Conservation (phyloP, 352 stramenopile genomes). For the Pythium folliculosum region DNA sequence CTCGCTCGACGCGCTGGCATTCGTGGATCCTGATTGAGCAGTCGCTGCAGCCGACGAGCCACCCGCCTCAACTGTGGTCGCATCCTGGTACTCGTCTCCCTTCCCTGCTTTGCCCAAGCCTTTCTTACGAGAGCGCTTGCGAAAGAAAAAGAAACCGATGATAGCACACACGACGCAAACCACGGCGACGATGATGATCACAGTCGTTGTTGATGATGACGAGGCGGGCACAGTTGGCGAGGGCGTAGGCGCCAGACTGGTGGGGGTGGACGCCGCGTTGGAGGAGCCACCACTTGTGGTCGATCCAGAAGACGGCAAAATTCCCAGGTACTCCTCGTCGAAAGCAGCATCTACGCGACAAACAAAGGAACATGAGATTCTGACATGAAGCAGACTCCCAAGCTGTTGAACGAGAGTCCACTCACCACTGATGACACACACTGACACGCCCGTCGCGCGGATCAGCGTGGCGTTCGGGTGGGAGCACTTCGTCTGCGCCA, state of each 20-base stretch:
- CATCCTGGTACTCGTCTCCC: constrained; percentile 10
- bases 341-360: too few species aligned
- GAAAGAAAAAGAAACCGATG: constrained; percentile 6
- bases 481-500: constrained; percentile 2
- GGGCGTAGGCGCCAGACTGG: too few species aligned
- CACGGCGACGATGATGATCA: constrained; percentile 7
- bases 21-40: not conserved
- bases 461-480: not conserved
- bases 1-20: not conserved
- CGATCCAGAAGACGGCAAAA: too few species aligned
- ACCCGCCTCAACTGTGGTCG: not conserved
- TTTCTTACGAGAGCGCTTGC: not conserved
- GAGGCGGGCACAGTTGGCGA: not conserved
- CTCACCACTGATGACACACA: constrained; percentile 20
- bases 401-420: not conserved
- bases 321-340: too few species aligned
- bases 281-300: too few species aligned
- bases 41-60: not conserved
- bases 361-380: too few species aligned
- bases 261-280: too few species aligned
- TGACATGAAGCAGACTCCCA: not conserved
- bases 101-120: not conserved
- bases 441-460: not conserved
- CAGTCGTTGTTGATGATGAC: constrained; percentile 4
- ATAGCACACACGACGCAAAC: not conserved